Evolutionary conservation across 345 rosid species (phyloP).

Genomic region (Bruguiera sexangula): DNA sequence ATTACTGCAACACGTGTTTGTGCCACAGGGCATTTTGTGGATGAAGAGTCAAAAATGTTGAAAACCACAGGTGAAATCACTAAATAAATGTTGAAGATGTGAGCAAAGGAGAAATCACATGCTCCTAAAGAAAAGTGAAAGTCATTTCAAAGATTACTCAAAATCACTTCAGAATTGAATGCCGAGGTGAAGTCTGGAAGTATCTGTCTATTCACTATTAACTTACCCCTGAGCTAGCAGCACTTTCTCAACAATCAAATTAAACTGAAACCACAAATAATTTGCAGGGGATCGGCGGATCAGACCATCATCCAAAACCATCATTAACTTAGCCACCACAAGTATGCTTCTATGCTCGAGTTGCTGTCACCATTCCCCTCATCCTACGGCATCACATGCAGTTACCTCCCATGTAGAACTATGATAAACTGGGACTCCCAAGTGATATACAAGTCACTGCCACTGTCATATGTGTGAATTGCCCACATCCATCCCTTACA

Average conservation of each 20-base stretch:
- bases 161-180: conserved; percentile 16
- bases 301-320: too few relatives aligned
- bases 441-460: too few relatives aligned
- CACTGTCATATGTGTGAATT: too few relatives aligned
- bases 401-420: too few relatives aligned
- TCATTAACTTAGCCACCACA: too few relatives aligned
- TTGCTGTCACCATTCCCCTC: too few relatives aligned
- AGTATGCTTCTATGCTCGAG: too few relatives aligned
- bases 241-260: neutral
- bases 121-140: neutral
- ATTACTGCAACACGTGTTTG: too few relatives aligned
- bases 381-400: too few relatives aligned
- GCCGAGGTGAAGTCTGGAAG: conserved; percentile 32
- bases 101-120: conserved; percentile 5
- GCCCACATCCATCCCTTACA: neutral
- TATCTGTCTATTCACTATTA: conserved; percentile 37
- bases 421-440: too few relatives aligned
- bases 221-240: conserved; percentile 10
- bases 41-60: neutral
- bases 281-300: too few relatives aligned
- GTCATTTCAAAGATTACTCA: conserved; percentile 17
- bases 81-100: neutral
- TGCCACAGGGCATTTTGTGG: neutral
- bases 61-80: neutral
- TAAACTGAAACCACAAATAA: too few relatives aligned